Evolutionary conservation across 768 basidiomycete genomes (phyloP).

Genomic region (Termitomyces sp.): DNA sequence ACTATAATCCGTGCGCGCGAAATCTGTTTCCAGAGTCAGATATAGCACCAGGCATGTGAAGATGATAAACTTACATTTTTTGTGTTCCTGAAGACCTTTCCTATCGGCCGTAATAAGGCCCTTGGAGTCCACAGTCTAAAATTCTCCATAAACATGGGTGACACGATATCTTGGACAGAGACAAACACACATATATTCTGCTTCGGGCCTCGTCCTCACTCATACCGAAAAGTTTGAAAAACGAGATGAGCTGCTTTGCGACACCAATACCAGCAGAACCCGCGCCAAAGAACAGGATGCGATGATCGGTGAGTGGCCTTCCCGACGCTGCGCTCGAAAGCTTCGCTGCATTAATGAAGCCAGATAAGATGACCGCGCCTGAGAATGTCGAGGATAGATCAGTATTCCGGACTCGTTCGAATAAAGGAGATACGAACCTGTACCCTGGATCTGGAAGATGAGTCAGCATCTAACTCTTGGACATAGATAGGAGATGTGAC

Average conservation of each 20-base stretch:
- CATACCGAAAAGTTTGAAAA: constrained; percentile 69
- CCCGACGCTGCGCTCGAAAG: constrained; percentile 49
- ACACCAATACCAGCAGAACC: constrained; percentile 89
- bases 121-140: constrained; percentile 69
- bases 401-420: constrained; percentile 2
- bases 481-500: constrained; percentile 17
- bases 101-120: constrained; percentile 70
- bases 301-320: constrained; percentile 61
- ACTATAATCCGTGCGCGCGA: constrained; percentile 65
- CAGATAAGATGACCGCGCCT: constrained; percentile 71
- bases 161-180: background rate
- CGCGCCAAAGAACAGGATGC: constrained; percentile 87
- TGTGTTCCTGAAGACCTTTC: constrained; percentile 65
- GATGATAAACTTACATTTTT: constrained; percentile 43
- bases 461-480: background rate
- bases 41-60: background rate
- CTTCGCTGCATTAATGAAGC: constrained; percentile 68
- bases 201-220: constrained; percentile 59
- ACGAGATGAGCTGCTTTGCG: constrained; percentile 75
- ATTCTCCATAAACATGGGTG: background rate
- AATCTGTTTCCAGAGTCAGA: constrained; percentile 46
- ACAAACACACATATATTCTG: constrained; percentile 53
- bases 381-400: constrained; percentile 2
- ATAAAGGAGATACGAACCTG: constrained; percentile 26
- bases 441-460: constrained; percentile 54